phyloP scores from a whole-genome alignment of 2,329 filamentous ascomycete genomes.

The Sordariomycetes sp. region DNA sequence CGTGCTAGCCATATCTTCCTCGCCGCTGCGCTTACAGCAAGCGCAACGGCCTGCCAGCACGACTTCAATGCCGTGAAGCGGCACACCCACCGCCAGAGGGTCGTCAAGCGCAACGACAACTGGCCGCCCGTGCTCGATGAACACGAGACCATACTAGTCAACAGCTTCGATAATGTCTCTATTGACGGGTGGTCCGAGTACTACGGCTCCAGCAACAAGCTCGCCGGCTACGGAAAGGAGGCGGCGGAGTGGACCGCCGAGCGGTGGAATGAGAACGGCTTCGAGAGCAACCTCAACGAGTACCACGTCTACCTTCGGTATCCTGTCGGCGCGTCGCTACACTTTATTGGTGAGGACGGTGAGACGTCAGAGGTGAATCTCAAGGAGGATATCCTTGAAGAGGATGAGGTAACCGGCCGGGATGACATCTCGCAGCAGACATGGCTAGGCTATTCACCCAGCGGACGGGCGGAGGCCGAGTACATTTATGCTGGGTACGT shows the following conservation, averaged over 20 bases:
- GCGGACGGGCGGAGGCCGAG: constrained; percentile 60
- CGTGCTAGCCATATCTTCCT: constrained; percentile 3
- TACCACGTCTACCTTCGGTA: constrained; percentile 51
- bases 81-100: constrained; percentile 17
- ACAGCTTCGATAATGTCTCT: constrained; percentile 22
- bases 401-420: constrained; percentile 57
- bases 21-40: constrained; percentile 8
- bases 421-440: constrained; percentile 56
- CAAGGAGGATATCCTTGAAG: constrained; percentile 58
- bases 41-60: constrained; percentile 15
- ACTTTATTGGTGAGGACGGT: constrained; percentile 20
- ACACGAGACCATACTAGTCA: constrained; percentile 18
- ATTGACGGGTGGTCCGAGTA: constrained; percentile 24
- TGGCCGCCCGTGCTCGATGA: constrained; percentile 20
- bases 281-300: constrained; percentile 20
- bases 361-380: constrained; percentile 51
- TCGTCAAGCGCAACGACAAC: constrained; percentile 17
- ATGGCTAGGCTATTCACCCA: constrained; percentile 75
- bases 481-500: constrained; percentile 61
- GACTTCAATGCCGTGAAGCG: constrained; percentile 13
- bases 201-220: constrained; percentile 23
- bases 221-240: constrained; percentile 20
- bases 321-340: constrained; percentile 39
- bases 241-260: constrained; percentile 24
- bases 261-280: constrained; percentile 20